These are phyloP conservation scores for Eucalyptus victrix DNA, from an alignment of 345 rosid species.

Conservation along the genomic window DNA sequence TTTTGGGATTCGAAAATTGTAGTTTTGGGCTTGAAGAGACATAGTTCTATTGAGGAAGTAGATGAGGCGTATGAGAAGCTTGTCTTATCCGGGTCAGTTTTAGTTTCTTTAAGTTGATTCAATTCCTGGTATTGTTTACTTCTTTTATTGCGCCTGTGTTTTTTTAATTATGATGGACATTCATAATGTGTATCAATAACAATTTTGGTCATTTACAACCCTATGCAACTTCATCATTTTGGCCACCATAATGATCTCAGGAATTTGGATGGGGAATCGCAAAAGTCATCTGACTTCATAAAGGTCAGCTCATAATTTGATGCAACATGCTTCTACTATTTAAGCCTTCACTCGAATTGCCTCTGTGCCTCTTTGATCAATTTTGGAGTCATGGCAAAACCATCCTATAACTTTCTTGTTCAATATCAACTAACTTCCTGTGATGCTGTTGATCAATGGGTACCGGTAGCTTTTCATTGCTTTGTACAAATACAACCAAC, in stretches of 20 bases:
- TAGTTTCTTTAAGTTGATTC: neutral
- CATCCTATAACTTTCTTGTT: neutral
- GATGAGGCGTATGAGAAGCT: constrained; percentile 53
- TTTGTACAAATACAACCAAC: neutral
- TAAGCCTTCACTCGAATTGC: neutral
- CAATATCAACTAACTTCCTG: neutral
- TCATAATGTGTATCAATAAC: neutral
- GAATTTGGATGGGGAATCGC: constrained; percentile 32
- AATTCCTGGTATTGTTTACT: neutral
- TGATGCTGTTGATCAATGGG: neutral
- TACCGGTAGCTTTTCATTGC: neutral
- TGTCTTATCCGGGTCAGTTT: constrained; percentile 45
- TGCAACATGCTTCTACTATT: neutral
- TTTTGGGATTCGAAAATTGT: neutral
- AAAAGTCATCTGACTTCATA: constrained; percentile 33
- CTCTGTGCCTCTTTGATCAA: neutral
- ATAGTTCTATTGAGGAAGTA: constrained; percentile 49
- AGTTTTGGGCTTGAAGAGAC: constrained; percentile 57
- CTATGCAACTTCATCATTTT: neutral
- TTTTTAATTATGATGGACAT: neutral
- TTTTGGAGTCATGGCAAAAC: neutral
- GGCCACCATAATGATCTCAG: constrained; percentile 17
- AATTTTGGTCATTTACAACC: neutral
- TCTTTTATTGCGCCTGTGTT: neutral
- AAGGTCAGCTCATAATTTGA: constrained; percentile 30